phyloP scores from a whole-genome alignment of 139 green algal genomes.

The Coccomyxa sp. region DNA sequence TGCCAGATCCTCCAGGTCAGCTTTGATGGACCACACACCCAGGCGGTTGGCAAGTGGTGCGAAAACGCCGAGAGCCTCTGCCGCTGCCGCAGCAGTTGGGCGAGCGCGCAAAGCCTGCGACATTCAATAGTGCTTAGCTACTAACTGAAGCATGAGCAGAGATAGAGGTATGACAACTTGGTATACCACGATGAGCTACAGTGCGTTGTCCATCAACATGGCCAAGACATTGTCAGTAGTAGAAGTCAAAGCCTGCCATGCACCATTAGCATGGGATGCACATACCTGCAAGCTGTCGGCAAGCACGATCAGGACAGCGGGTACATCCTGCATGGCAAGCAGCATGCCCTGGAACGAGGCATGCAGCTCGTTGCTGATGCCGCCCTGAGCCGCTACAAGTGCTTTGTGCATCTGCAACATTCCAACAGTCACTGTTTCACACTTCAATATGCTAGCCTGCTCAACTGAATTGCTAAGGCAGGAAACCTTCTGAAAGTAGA shows the following conservation, averaged over 20 bases:
- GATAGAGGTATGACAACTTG: neutral
- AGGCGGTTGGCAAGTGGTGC: constrained; percentile 85
- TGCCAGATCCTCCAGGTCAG: constrained; percentile 85
- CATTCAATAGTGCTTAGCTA: constrained; percentile 23
- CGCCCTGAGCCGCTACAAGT: neutral
- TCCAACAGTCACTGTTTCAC: neutral
- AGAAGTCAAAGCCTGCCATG: constrained; percentile 2
- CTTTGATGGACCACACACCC: constrained; percentile 84
- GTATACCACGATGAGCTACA: neutral
- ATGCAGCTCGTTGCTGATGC: neutral
- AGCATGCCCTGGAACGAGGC: constrained; percentile 55
- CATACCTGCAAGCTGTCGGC: constrained; percentile 67
- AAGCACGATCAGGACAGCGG: constrained; percentile 80
- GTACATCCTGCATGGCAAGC: constrained; percentile 58
- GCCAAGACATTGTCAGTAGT: too few relatives aligned
- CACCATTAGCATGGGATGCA: constrained; percentile 42
- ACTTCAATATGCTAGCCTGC: neutral
- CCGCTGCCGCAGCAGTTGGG: neutral
- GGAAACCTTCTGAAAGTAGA: too few relatives aligned
- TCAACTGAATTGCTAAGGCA: too few relatives aligned
- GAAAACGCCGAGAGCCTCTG: constrained; percentile 79
- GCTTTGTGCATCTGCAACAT: constrained; percentile 16
- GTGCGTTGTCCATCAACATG: too few relatives aligned
- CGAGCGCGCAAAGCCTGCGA: constrained; percentile 8
- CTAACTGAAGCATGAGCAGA: neutral